phyloP scores from a whole-genome alignment of 2,329 filamentous ascomycete species.

The Clonostachys byssicola region DNA sequence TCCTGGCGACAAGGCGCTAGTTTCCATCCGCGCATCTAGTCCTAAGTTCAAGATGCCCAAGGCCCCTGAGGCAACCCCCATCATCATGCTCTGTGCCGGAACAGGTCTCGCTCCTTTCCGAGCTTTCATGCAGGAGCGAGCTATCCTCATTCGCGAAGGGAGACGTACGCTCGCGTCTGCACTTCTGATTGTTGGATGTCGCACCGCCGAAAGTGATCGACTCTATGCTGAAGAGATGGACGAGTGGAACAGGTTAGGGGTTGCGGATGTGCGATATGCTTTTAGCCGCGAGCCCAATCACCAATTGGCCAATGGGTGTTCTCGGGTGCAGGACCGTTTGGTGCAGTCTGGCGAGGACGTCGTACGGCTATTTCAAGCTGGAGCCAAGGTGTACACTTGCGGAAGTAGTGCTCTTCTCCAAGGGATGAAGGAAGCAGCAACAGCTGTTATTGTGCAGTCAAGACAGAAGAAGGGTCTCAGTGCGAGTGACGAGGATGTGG shows the following conservation, averaged over 20 bases:
- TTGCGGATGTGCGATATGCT: constrained; percentile 56
- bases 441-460: no score
- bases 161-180: constrained; percentile 53
- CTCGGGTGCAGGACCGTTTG: no score
- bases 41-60: constrained; percentile 11
- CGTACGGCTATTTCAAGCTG: no score
- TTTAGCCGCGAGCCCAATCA: constrained; percentile 34
- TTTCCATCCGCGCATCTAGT: constrained; percentile 38
- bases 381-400: no score
- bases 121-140: constrained; percentile 60
- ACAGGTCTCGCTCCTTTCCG: constrained; percentile 60
- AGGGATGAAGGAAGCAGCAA: no score
- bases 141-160: constrained; percentile 34
- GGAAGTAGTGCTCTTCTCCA: no score
- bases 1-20: constrained; percentile 33
- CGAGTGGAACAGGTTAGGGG: constrained; percentile 55
- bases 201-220: constrained; percentile 47
- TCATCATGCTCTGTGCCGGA: constrained; percentile 48
- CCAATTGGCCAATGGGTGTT: no score
- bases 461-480: no score
- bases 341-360: no score
- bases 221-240: constrained; percentile 56
- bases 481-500: no score
- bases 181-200: constrained; percentile 63
- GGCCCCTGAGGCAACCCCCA: constrained; percentile 24